Base-by-base conservation (phyloP, 345 rosid genomes). In the Acer negundo region DNA sequence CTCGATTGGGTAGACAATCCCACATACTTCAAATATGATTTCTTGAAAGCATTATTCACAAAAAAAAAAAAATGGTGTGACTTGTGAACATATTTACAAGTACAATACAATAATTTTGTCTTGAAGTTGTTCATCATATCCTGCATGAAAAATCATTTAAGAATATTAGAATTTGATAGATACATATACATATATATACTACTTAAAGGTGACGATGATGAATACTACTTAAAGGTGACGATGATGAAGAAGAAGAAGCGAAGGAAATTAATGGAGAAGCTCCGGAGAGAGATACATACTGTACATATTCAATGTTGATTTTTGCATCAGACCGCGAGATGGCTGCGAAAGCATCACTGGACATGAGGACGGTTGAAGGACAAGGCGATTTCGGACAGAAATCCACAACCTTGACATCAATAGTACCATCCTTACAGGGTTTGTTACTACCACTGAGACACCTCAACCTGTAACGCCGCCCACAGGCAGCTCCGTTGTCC, bases 401-500 rank as follows among this genome's bases (percentile, higher is more conserved):
- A 63, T 85, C 88, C 58, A 85, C 84, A 12, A 85, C 86, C 66
- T 64, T 79, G 4, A 85, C 88, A 20, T 79, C 84, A n/a, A 81
- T 77, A 4, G 68, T 75, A 11, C 69, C 80, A 0, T 2, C 79
- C 66, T 81, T 83, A 77, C 88, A 85, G 0, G 80, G 80, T 26
- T 70, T 71, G 0, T 81, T 75, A 12, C 51, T 59, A 12, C 86
- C 88, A 16, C 88, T 85, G 7, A 75, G 17, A 63, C 88, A 83
- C 56, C 81, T 4, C 78, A 77, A 1, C 58, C 82, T 16, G 22
- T 85, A 85, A 42, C 80, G 61, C 17, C 85, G 65, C 28, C 80
- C 78, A 31, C 86, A 85, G 3, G 88, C 88, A 1, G 88, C 86
- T 1, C 83, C 79, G 0, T 81, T 83, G 49, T 83, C 86, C 86